phyloP scores from a whole-genome alignment of 75 land plant species.

The Pinus albicaulis region DNA sequence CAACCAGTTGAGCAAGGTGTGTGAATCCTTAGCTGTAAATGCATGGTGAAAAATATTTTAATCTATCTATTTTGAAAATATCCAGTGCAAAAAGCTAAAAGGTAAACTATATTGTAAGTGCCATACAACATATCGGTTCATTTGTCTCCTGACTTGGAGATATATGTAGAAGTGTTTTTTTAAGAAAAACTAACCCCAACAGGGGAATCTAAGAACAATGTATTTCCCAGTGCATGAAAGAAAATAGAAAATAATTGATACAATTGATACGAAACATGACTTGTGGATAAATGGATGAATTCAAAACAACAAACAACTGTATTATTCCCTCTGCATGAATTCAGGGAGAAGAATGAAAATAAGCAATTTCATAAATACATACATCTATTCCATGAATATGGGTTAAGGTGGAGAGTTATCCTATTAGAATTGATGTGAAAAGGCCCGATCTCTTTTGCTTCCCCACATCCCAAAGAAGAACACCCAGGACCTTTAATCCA shows the following conservation, averaged over 20 bases:
- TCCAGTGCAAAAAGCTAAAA: background rate
- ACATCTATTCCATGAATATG: conserved; percentile 33
- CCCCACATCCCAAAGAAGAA: conserved; percentile 56
- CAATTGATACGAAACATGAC: too few relatives aligned
- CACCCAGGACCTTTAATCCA: conserved; percentile 61
- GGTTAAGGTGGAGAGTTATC: conserved; percentile 43
- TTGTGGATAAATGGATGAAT: too few relatives aligned
- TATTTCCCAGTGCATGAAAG: background rate
- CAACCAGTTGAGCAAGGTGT: conserved; percentile 61
- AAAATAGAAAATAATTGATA: too few relatives aligned
- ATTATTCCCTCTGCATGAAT: too few relatives aligned
- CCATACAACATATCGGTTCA: background rate
- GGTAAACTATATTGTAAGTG: background rate
- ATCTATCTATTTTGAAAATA: background rate
- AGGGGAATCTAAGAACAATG: conserved; percentile 2
- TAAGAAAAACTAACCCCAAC: conserved; percentile 3
- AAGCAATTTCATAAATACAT: background rate
- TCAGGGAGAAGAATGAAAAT: too few relatives aligned
- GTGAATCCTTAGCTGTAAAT: background rate
- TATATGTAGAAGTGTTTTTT: conserved; percentile 13
- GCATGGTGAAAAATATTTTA: background rate
- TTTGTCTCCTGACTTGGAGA: background rate
- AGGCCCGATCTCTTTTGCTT: conserved; percentile 77
- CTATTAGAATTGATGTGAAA: conserved; percentile 66
- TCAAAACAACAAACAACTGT: too few relatives aligned